Base-by-base conservation (phyloP, 441 rosid species). In the Pelargonium myrrhifolium region DNA sequence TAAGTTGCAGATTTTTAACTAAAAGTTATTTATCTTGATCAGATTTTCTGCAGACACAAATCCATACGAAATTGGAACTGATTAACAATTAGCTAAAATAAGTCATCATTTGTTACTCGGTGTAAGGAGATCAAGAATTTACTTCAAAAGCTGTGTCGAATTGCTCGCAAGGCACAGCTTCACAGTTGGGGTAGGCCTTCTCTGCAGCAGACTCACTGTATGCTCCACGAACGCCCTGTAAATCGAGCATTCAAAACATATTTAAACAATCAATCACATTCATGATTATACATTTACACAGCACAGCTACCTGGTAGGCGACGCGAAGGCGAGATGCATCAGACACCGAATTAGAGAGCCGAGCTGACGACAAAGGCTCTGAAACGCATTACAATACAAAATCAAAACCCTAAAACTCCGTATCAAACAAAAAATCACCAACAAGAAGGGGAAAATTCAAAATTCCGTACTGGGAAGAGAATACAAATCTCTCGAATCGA, bases 111-210 rank as follows among this genome's bases (percentile, higher is more conserved):
- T 11, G n/a, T 3, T 12, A 3, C n/a, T 0, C n/a, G 14, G 53
- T 12, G 15, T 47, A 9, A 17, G 66, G 20, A 61, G 31, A 40
- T 35, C 3, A 66, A 73, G 49, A 28, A 68, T 39, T 77, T 45
- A 90, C 98, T 79, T 87, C 83, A 73, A 93, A 93, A 12, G 95
- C 99, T 1, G 93, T 75, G n/a, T 93, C 97, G 65, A 93, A 93
- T 77, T 93, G 90, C 69, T 91, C 95, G 59, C 95, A 93, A 0
- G 99, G 96, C 73, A 91, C 96, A 17, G 97, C 87, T 82, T 89
- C 95, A 66, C 97, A 93, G 20, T 85, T 89, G 1, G 96, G 96
- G 72, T 91, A 91, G 5, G 96, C 97, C 85, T 93, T 93, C 70
- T 83, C 82, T n/a, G 97, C 99, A 7, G 96, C 99, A 20, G 95